Percentiles rank a stretch among this genome's conserved stretches.
phyloP scores from a whole-genome alignment of 2,329 filamentous ascomycete genomes.

The Didymella arachidicola region DNA sequence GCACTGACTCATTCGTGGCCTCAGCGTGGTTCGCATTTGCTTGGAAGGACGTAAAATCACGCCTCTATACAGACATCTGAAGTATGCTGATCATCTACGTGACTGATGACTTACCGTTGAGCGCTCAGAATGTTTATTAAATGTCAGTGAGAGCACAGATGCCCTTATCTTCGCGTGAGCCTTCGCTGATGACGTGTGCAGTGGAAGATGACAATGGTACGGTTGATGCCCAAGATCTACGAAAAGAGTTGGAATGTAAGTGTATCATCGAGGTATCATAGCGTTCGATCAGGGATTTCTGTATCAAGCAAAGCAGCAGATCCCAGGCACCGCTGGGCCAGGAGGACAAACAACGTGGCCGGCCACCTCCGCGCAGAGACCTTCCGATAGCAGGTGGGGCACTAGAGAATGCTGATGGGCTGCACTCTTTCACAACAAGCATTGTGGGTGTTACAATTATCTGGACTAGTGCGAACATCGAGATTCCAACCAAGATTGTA shows the following conservation, averaged over 20 bases:
- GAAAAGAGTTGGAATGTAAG: constrained; percentile 2
- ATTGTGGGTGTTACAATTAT: constrained; percentile 7
- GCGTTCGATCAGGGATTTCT: constrained; percentile 2
- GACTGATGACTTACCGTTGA: background rate
- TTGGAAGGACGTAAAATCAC: background rate
- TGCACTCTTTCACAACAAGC: constrained; percentile 24
- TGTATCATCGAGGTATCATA: constrained; percentile 7
- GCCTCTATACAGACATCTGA: background rate
- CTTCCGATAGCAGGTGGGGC: background rate
- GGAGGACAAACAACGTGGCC: background rate
- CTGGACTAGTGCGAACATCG: no score
- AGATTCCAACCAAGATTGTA: no score
- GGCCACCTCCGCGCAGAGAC: background rate
- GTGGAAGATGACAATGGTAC: constrained; percentile 6
- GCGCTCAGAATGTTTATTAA: background rate
- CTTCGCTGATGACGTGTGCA: background rate
- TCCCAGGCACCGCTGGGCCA: background rate
- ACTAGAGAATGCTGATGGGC: constrained; percentile 34
- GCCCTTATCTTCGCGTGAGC: no score
- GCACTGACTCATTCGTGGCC: background rate
- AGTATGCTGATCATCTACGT: background rate
- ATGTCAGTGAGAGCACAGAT: no score
- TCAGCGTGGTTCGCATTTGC: background rate
- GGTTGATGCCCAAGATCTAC: constrained; percentile 9
- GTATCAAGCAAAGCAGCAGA: background rate